Conservation (phyloP, 768 basidiomycete genomes). For the Lentinula boryana region DNA sequence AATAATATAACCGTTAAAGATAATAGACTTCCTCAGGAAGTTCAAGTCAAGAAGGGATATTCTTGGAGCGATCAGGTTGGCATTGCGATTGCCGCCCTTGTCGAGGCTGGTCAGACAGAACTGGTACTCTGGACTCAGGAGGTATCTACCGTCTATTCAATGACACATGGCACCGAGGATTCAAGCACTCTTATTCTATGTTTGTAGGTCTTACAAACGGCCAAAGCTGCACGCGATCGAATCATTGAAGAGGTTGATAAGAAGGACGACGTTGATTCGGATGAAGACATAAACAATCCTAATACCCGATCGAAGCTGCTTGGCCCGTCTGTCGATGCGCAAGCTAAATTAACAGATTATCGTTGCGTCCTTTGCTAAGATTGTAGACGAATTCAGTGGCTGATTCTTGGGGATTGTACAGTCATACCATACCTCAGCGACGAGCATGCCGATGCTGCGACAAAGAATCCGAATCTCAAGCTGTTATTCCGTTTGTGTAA, state of each 20-base stretch:
- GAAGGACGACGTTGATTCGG: conserved; percentile 22
- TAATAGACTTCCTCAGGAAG: conserved; percentile 52
- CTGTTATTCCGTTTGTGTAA: conserved; percentile 77
- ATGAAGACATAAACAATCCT: conserved; percentile 26
- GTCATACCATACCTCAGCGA: conserved; percentile 74
- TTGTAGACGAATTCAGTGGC: background rate
- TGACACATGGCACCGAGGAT: conserved; percentile 17
- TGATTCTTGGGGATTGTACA: conserved; percentile 20
- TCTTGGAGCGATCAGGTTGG: conserved; percentile 88
- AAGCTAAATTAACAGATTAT: conserved; percentile 67
- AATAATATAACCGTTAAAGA: conserved; percentile 34
- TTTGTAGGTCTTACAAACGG: conserved; percentile 53
- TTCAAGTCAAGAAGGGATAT: conserved; percentile 82
- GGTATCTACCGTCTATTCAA: conserved; percentile 29
- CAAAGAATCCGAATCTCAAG: conserved; percentile 74
- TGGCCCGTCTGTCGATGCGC: conserved; percentile 62
- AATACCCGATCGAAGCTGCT: conserved; percentile 19
- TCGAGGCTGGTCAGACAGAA: conserved; percentile 55
- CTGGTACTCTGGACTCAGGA: conserved; percentile 79
- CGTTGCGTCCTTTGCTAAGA: conserved; percentile 40
- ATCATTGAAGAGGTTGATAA: conserved; percentile 60
- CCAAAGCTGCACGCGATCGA: conserved; percentile 51
- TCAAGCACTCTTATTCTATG: background rate
- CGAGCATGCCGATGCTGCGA: conserved; percentile 70
- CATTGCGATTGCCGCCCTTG: conserved; percentile 70